Percentiles rank a stretch among this genome's conserved stretches.
These are phyloP conservation scores for Sisymbrium irio DNA, from an alignment of 345 rosid genomes.

Conservation along the genomic window DNA sequence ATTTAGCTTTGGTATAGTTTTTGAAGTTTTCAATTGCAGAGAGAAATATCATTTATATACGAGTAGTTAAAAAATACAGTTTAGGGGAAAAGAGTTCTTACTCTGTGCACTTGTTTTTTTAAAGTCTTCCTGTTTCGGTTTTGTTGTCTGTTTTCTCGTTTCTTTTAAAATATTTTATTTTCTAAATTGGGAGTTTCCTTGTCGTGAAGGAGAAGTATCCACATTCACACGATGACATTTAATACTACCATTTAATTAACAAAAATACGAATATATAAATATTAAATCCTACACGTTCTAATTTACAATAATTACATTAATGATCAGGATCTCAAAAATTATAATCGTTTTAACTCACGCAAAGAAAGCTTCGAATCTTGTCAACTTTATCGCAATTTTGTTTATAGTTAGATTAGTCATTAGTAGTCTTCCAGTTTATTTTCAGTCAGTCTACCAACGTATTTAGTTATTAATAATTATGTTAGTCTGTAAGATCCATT, in stretches of 20 bases:
- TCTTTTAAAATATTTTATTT: not conserved
- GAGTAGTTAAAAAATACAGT: not conserved
- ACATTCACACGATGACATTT: not conserved
- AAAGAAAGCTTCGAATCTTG: not conserved
- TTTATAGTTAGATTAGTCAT: no score
- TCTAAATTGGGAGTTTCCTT: not conserved
- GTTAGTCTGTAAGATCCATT: not conserved
- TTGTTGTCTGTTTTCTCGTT: constrained; percentile 16
- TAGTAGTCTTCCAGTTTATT: not conserved
- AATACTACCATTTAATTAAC: not conserved
- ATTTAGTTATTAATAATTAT: no score
- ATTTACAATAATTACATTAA: not conserved
- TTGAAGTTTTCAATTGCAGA: not conserved
- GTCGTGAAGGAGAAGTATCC: constrained; percentile 6
- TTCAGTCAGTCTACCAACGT: not conserved
- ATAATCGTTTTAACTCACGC: not conserved
- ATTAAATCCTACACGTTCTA: not conserved
- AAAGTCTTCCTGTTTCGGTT: constrained; percentile 16
- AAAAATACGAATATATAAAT: not conserved
- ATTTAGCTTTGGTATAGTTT: not conserved
- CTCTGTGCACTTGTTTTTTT: constrained; percentile 2
- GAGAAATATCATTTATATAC: not conserved
- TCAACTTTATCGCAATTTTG: no score
- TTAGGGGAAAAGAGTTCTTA: not conserved
- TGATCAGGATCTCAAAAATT: not conserved